Base-by-base conservation (phyloP, 2,329 filamentous ascomycete genomes). In the Colletotrichum kahawae region DNA sequence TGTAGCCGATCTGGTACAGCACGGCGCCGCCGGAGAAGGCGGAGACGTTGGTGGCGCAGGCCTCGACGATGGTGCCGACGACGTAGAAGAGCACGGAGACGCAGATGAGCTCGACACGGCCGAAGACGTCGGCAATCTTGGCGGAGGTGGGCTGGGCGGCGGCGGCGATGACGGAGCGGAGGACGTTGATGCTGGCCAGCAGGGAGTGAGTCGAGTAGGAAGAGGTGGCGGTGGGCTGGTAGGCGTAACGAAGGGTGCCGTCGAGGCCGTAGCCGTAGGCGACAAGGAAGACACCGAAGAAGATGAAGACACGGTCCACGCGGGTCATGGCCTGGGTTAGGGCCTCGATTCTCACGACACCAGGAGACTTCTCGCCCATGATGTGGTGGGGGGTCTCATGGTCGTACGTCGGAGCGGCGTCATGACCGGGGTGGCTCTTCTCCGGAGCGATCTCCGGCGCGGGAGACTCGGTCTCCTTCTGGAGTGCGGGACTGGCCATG, bases 261-360 rank as follows among this genome's bases (percentile, higher is more conserved):
- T 93, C 91, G 27, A 93, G 85, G 3, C 90, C 89, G 80, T 93
- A 94, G 38, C 88, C 90, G 80, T 93, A 94, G 13, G 91, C 89
- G 68, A 93, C 84, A 36, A 93, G 81, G 80, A 93, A 93, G 77
- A 93, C 85, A 29, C 91, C 86, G 12, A 89, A 79, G 82, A 93
- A 93, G 80, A 94, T 87, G 76, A 87, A 85, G 74, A 90, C 77
- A 34, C 90, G 90, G 80, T 93, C 90, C 16, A 78, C 74, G 5
- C 82, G 76, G 21, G 88, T 90, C 48, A 93, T 87, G 76, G 90
- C 86, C 10, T 86, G 82, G 8, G 88, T 83, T 62, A 93, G 84
- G 34, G 88, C 89, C 81, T 92, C 90, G 76, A 93, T 88, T 13
- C 91, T 89, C n/a, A 81, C 83, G 8, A 93, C 91, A 81, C 92